phyloP scores from a whole-genome alignment of 2,329 filamentous ascomycete genomes.

The Didymella glomerata region DNA sequence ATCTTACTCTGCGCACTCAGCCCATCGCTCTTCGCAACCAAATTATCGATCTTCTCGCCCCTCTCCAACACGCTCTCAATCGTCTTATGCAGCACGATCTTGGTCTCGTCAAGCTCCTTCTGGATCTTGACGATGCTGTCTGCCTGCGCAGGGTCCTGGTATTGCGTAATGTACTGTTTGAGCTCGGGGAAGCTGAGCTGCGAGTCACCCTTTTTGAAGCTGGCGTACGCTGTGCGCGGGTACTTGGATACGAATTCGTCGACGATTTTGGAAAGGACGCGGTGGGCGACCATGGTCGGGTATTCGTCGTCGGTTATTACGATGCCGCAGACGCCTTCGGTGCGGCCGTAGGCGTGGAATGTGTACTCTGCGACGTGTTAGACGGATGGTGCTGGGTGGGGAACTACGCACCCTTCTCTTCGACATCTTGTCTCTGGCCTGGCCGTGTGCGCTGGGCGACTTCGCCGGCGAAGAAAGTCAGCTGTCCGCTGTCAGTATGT shows the following conservation, averaged over 20 bases:
- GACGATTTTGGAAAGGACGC: constrained; percentile 83
- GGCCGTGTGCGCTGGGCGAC: constrained; percentile 84
- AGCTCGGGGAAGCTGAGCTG: constrained; percentile 70
- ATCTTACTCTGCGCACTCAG: constrained; percentile 94
- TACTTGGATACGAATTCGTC: constrained; percentile 85
- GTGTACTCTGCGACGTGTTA: constrained; percentile 64
- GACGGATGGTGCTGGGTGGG: not conserved
- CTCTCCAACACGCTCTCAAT: constrained; percentile 88
- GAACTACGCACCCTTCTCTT: constrained; percentile 70
- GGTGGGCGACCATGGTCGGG: constrained; percentile 79
- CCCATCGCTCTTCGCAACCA: constrained; percentile 92
- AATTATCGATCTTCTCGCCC: constrained; percentile 93
- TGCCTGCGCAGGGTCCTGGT: constrained; percentile 87
- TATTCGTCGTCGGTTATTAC: constrained; percentile 60
- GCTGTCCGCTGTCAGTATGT: constrained; percentile 56
- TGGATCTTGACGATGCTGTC: constrained; percentile 97
- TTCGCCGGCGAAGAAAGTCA: constrained; percentile 85
- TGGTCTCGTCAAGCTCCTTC: constrained; percentile 95
- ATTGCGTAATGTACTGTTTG: constrained; percentile 78
- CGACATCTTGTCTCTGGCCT: constrained; percentile 85
- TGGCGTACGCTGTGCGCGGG: constrained; percentile 73
- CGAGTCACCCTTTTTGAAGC: constrained; percentile 55
- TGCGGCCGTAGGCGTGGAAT: constrained; percentile 57
- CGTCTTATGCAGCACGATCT: constrained; percentile 96
- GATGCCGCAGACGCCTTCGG: constrained; percentile 58